These are phyloP conservation scores for Neurospora sp. DNA, from an alignment of 495 filamentous ascomycete genomes.

Conservation along the genomic window DNA sequence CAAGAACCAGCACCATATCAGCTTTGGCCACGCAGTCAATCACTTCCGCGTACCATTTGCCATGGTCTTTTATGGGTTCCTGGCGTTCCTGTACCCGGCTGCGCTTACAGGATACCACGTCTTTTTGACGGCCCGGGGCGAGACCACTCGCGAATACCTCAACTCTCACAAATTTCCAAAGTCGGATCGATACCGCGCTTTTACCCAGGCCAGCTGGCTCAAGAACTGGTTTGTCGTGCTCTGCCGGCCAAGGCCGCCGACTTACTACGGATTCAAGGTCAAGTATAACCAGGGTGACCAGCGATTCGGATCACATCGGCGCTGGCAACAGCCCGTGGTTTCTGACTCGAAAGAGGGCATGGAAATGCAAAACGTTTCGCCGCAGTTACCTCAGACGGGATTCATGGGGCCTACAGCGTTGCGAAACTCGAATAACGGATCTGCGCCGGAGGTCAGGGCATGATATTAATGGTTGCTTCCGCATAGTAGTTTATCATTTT, in stretches of 20 bases:
- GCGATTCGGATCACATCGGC: conserved; percentile 44
- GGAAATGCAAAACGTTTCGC: conserved; percentile 36
- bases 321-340: neutral
- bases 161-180: conserved; percentile 91
- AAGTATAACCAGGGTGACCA: conserved; percentile 74
- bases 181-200: conserved; percentile 83
- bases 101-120: conserved; percentile 81
- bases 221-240: conserved; percentile 78
- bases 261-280: conserved; percentile 80
- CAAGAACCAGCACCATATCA: conserved; percentile 44
- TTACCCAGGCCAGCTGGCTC: conserved; percentile 65
- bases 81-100: conserved; percentile 70
- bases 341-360: conserved; percentile 23
- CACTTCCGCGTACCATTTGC: conserved; percentile 73
- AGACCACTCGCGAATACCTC: conserved; percentile 92
- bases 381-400: conserved; percentile 3
- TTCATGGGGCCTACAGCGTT: conserved; percentile 28
- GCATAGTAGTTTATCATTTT: neutral
- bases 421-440: conserved; percentile 10
- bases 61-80: conserved; percentile 72
- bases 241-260: conserved; percentile 73
- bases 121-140: conserved; percentile 78
- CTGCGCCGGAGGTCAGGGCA: conserved; percentile 10
- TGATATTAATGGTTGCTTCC: neutral
- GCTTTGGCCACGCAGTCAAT: conserved; percentile 56